phyloP scores from a whole-genome alignment of 2,329 filamentous ascomycete species.

The Graphiopsis chlorocephala region DNA sequence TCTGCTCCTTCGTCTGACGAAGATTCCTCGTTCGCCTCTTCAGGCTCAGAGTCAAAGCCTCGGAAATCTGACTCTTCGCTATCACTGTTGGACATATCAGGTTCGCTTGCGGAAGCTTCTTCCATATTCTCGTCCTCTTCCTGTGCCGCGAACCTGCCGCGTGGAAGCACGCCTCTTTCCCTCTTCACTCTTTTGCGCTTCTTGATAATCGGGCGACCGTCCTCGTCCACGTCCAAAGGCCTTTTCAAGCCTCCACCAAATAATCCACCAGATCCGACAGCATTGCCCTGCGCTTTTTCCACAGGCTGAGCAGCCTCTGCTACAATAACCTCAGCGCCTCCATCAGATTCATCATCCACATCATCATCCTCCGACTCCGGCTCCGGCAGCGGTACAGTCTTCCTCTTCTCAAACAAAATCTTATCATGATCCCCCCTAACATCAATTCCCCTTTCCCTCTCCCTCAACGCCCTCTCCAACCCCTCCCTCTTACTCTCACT shows the following conservation, averaged over 20 bases:
- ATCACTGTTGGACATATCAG: conserved; percentile 7
- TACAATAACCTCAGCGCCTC: background rate
- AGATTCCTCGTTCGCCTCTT: background rate
- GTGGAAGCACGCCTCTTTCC: conserved; percentile 26
- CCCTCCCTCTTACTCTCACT: conserved; percentile 69
- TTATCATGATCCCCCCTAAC: conserved; percentile 50
- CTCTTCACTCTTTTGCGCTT: conserved; percentile 65
- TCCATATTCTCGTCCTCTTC: conserved; percentile 18
- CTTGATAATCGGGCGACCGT: conserved; percentile 76
- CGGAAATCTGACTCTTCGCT: conserved; percentile 11
- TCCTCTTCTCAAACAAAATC: conserved; percentile 51
- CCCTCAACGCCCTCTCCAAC: conserved; percentile 61
- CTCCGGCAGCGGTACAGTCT: conserved; percentile 19
- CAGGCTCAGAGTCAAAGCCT: conserved; percentile 11
- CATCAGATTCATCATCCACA: background rate
- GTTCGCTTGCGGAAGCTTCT: conserved; percentile 16
- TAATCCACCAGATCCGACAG: conserved; percentile 15
- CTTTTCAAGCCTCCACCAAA: conserved; percentile 82
- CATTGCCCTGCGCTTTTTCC: background rate
- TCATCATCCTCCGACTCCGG: conserved; percentile 7
- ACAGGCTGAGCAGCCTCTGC: background rate
- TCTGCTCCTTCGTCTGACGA: conserved; percentile 10
- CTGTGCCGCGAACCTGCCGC: conserved; percentile 27
- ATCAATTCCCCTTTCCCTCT: conserved; percentile 63
- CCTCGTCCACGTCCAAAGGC: conserved; percentile 74